Base-by-base conservation (phyloP, 129 eudicot species). In the Deinandra increscens region DNA sequence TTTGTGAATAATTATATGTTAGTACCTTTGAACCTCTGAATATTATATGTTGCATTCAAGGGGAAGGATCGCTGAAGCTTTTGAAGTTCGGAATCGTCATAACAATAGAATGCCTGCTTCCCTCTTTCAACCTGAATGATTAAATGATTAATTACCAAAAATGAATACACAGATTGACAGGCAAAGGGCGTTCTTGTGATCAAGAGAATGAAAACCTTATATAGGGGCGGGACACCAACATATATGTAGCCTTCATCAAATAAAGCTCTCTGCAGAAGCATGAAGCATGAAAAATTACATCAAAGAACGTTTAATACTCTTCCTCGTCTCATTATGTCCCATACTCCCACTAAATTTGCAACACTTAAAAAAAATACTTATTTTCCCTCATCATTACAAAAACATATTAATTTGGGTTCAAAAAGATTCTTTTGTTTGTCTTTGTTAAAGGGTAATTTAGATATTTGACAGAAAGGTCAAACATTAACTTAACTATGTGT, bases 1-100 rank as follows among this genome's bases (percentile, higher is more conserved):
- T 26, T 44, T 46, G 7, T 5, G 14, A 29, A 31, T 60, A 60
- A 19, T 3, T 42, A 44, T 29, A 18, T 43, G 45, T 9, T 4
- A n/a, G 75, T 66, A 90, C 99, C 99, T 87, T 94, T 94, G 75
- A 94, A 94, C 75, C 99, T 90, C 82, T 90, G 99, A 82, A 94
- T 90, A 77, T 73, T 84, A 76, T 90, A 90, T 19, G 96, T 80
- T 68, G 97, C 97, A 87, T 94, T 90, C 46, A 96, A 67, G 67
- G 97, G 97, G 60, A 94, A 83, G 15, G 86, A 67, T 39, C 83
- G 76, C 81, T 81, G 95, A 66, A 87, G 81, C 37, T 80, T 63
- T 71, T 74, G 80, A 12, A 87, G 90, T 76, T 93, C 97, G 0
- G 84, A 60, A 1, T 94, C 99, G 37, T 86, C 92, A 49, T 85